Conservation (phyloP, 2,329 filamentous ascomycete species). For the Penicillium sp. region DNA sequence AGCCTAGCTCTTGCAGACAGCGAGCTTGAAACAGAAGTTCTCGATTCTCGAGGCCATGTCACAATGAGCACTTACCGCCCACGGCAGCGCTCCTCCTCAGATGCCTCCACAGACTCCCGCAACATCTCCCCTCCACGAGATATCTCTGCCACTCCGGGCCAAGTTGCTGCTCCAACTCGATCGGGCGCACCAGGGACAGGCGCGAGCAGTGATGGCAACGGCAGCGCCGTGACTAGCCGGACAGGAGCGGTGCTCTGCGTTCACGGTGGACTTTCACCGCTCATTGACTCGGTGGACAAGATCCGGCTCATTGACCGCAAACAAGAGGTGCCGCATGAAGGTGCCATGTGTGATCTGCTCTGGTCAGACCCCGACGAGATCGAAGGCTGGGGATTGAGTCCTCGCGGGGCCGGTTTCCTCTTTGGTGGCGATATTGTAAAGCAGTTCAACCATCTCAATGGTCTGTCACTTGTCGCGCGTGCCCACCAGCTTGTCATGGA, state of each 20-base stretch:
- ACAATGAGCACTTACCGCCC: slow-evolving; percentile 58
- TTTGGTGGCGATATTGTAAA: slow-evolving; percentile 97
- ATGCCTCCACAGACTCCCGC: slow-evolving; percentile 37
- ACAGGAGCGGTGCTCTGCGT: slow-evolving; percentile 90
- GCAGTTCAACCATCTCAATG: slow-evolving; percentile 91
- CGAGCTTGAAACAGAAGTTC: slow-evolving; percentile 89
- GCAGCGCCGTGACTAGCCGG: slow-evolving; percentile 50
- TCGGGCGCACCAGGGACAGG: slow-evolving; percentile 78
- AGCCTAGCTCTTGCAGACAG: slow-evolving; percentile 60
- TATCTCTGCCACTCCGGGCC: slow-evolving; percentile 45
- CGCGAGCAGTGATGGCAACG: slow-evolving; percentile 69
- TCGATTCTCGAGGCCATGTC: slow-evolving; percentile 79
- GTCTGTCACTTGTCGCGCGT: slow-evolving; percentile 85
- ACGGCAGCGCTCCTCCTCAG: slow-evolving; percentile 34
- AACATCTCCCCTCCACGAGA: slow-evolving; percentile 44
- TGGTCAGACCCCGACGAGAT: slow-evolving; percentile 99
- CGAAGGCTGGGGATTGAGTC: slow-evolving; percentile 92
- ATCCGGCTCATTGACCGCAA: slow-evolving; percentile 93
- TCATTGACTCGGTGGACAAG: slow-evolving; percentile 93
- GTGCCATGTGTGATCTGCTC: slow-evolving; percentile 96
- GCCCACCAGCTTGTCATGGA: slow-evolving; percentile 99
- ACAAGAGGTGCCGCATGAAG: slow-evolving; percentile 97
- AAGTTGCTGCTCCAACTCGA: slow-evolving; percentile 46
- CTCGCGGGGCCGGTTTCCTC: slow-evolving; percentile 90
- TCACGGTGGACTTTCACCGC: slow-evolving; percentile 86